Evolutionary conservation across 2,329 filamentous ascomycete genomes (phyloP), one percentile per base, ranked within the genome.

Genomic region (Ascochyta lentis): DNA sequence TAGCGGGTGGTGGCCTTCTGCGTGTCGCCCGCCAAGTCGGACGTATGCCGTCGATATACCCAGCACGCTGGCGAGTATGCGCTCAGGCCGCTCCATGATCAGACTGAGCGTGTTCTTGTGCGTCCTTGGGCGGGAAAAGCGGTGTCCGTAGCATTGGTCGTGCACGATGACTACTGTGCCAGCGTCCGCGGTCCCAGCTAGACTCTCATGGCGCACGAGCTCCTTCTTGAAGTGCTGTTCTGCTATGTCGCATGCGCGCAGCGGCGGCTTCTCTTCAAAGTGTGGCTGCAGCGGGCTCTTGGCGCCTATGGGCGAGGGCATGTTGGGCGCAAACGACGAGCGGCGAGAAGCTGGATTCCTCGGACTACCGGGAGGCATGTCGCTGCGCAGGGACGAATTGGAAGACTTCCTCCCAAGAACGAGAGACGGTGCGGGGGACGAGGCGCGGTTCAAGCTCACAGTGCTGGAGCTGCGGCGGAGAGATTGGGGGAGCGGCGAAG

Each of bases 91-190:
- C 77, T 99, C 95, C 44, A 99, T 93, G 62, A 99, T 96, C 53
- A 88, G 90, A 67, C 81, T 86, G 1, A 98, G 82, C 15, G 84
- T 84, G 40, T 80, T 83, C 67, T 89, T 89, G 22, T 86, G 89
- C 0, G 92, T 89, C 65, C 90, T 88, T 4, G 92, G 92, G 40
- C 95, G 85, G 10, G 93, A 91, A 75, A 88, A 99, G 22, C 92
- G 88, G 77, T 99, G 95, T 23, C 94, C 93, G 73, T 98, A 99
- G 76, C 94, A 96, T 49, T 90, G 88, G 78, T 99, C 95, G 68
- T 98, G 92, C 2, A 99, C 79, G 27, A 99, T 84, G 42, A 98
- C 92, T 4, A 96, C 78, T 0, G 92, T 92, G 57, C 92, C 80
- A 3, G 83, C 73, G 10, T 67, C 65, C 9, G 67, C 68, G n/a